Percentiles rank a stretch among this genome's conserved stretches.
These are phyloP conservation scores for Dipodascus albidus DNA, from an alignment of 805 yeast species.

Conservation along the genomic window DNA sequence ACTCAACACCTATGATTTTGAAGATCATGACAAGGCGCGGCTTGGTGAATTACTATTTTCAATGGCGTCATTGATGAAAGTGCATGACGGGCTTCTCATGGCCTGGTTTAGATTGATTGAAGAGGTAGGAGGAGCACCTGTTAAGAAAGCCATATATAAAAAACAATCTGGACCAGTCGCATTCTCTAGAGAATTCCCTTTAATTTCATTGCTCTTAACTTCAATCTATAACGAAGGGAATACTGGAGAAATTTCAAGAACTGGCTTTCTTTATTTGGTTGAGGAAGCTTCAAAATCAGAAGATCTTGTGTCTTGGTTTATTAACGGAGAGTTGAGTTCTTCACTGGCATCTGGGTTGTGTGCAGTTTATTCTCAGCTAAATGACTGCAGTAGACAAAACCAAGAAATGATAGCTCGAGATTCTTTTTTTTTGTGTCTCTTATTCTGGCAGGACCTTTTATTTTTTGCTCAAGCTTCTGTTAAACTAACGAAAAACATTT, in stretches of 20 bases:
- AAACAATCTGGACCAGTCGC: neutral
- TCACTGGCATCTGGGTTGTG: constrained; percentile 23
- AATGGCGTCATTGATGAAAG: neutral
- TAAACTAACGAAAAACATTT: constrained; percentile 8
- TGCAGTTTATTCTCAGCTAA: constrained; percentile 18
- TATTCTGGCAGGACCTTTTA: constrained; percentile 22
- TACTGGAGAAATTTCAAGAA: constrained; percentile 20
- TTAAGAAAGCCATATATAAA: neutral
- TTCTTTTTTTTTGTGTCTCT: constrained; percentile 14
- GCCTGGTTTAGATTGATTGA: neutral
- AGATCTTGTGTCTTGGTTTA: constrained; percentile 17
- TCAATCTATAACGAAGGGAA: constrained; percentile 19
- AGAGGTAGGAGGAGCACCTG: neutral
- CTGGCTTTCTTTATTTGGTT: constrained; percentile 18
- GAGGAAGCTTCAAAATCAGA: constrained; percentile 14
- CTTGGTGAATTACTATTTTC: neutral
- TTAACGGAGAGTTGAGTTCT: constrained; percentile 19
- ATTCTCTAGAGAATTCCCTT: constrained; percentile 11
- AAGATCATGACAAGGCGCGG: neutral
- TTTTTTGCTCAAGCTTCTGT: constrained; percentile 11
- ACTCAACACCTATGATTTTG: neutral
- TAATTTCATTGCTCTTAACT: constrained; percentile 17
- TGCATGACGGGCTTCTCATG: neutral
- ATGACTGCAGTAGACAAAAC: constrained; percentile 4
- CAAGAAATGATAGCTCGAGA: neutral